These are phyloP conservation scores for Tricharina praecox DNA, from an alignment of 495 filamentous ascomycete genomes.

Conservation along the genomic window DNA sequence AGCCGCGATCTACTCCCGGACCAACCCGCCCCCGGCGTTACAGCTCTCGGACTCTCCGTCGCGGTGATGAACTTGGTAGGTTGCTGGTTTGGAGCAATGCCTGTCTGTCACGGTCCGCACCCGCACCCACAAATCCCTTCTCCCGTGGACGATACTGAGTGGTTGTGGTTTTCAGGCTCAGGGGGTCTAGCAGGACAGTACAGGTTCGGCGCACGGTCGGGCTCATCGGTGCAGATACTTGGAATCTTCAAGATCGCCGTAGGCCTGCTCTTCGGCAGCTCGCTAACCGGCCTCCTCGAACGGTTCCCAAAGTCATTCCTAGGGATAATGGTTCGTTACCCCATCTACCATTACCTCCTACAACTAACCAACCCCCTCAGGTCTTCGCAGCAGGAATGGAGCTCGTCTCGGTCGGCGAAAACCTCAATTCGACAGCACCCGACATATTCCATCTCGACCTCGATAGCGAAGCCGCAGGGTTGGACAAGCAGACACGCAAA, in stretches of 20 bases:
- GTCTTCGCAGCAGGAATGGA: conserved; percentile 74
- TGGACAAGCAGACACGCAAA: conserved; percentile 44
- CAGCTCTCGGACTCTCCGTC: conserved; percentile 63
- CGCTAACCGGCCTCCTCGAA: conserved; percentile 46
- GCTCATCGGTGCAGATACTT: conserved; percentile 62
- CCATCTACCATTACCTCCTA: too few species aligned
- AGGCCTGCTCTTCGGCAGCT: conserved; percentile 54
- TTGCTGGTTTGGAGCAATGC: conserved; percentile 89
- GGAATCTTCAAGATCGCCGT: conserved; percentile 59
- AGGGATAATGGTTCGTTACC: conserved; percentile 54
- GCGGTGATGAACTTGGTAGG: conserved; percentile 64
- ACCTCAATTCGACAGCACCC: conserved; percentile 53
- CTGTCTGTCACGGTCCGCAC: conserved; percentile 62
- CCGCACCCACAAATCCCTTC: too few species aligned
- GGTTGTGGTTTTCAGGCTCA: too few species aligned
- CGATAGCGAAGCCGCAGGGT: conserved; percentile 6
- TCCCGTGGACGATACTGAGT: too few species aligned
- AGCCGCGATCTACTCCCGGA: conserved; percentile 56
- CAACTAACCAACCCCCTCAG: too few species aligned
- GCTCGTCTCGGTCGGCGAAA: conserved; percentile 65
- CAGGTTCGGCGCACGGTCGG: conserved; percentile 77
- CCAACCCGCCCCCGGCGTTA: conserved; percentile 46
- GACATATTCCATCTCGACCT: conserved; percentile 32
- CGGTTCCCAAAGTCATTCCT: conserved; percentile 57
- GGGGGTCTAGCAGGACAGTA: conserved; percentile 81